A percentile compares a stretch with the other conserved stretches of the same genome.
Evolutionary conservation across 2,329 filamentous ascomycete species (phyloP).

Genomic region (Talaromyces sp.): DNA sequence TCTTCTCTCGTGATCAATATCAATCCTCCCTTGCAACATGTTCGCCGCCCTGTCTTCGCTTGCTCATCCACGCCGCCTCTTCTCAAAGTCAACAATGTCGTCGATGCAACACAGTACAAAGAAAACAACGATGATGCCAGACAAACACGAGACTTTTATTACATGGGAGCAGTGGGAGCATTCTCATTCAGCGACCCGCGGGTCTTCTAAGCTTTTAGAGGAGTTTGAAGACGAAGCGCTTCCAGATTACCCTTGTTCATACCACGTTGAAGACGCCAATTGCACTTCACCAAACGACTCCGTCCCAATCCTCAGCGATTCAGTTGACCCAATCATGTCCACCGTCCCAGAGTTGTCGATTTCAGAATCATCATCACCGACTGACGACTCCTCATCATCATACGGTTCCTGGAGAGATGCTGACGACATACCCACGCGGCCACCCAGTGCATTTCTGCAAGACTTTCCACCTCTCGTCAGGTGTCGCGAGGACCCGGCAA

Average conservation of each 20-base stretch:
- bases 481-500: slow-evolving; percentile 6
- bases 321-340: background rate
- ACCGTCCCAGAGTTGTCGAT: background rate
- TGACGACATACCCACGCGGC: slow-evolving; percentile 8
- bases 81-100: background rate
- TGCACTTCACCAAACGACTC: background rate
- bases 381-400: background rate
- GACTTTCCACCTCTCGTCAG: slow-evolving; percentile 7
- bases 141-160: background rate
- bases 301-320: background rate
- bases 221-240: background rate
- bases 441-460: slow-evolving; percentile 1
- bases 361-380: slow-evolving; percentile 3
- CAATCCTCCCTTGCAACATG: background rate
- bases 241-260: background rate
- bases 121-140: no score
- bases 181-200: background rate
- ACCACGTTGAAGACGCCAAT: slow-evolving; percentile 5
- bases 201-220: background rate
- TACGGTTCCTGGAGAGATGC: slow-evolving; percentile 4
- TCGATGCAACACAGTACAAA: background rate
- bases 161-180: background rate
- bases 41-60: background rate
- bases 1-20: background rate
- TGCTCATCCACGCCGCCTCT: background rate